Evolutionary conservation across 2,329 filamentous ascomycete species (phyloP), one percentile per base, ranked within the genome.

Genomic region (Bipolaris gigantea): DNA sequence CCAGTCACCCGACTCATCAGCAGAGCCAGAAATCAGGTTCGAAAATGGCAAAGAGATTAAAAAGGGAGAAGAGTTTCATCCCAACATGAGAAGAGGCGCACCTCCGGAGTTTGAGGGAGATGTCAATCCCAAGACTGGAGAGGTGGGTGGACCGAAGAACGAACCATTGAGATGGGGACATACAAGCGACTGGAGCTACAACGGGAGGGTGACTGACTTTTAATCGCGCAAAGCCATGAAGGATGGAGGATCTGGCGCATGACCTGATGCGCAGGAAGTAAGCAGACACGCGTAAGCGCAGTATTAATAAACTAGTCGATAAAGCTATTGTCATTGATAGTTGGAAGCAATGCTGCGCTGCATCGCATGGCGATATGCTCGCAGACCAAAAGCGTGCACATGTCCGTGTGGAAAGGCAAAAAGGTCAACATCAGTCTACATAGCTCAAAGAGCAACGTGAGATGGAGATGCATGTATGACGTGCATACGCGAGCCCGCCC

Each of bases 61-160:
- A 48, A 78, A 84, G 45, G 86, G 85, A 56, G 85, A 87, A 53
- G 83, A 87, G 56, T 73, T 89, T 18, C 87, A 90, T 70, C 87
- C 86, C 0, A 86, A 91, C 72, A 77, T 93, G 53, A 81, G 88
- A 60, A 80, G 86, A 60, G 93, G 93, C 33, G 88, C 92, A 39
- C 84, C 87, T 67, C 92, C 94, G 1, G 93, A 97, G 77, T 99
- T 99, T 67, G 87, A 93, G 63, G 94, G 94, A 54, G 92, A 97
- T 49, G 82, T 81, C 50, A 97, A 99, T 74, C 94, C 94, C 2
- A 89, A 88, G 80, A 99, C 94, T 1, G 94, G 94, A 21, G 94
- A 99, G 81, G 85, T 97, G 10, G 94, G 94, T 5, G 94, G 94
- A 1, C 94, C 94, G 5, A 99, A 97, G 85, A 97, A 96, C 71